A percentile compares a stretch with the other conserved stretches of the same genome.
Evolutionary conservation across 2,329 filamentous ascomycete species (phyloP).

Genomic region (Lasiodiplodia sp.): DNA sequence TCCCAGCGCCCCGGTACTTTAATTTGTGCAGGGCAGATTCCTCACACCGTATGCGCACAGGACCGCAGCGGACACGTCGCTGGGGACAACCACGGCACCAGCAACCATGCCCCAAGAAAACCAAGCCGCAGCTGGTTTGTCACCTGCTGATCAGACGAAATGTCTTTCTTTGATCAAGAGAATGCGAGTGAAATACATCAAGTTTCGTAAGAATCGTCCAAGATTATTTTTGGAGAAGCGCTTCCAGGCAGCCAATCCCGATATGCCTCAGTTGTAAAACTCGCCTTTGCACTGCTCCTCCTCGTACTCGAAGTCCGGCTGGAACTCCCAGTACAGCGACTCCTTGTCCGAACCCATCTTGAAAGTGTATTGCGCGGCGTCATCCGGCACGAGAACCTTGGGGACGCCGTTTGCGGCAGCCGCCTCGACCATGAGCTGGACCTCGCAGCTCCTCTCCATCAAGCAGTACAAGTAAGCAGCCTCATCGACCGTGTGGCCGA

Average conservation of each 20-base stretch:
- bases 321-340: constrained; percentile 59
- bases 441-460: constrained; percentile 72
- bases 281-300: constrained; percentile 34
- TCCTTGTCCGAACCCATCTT: constrained; percentile 57
- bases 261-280: constrained; percentile 16
- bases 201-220: not conserved
- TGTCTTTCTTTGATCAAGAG: not conserved
- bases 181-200: not conserved
- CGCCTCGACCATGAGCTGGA: constrained; percentile 73
- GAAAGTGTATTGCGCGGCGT: constrained; percentile 63
- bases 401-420: constrained; percentile 60
- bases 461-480: constrained; percentile 74
- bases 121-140: not conserved
- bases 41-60: not conserved
- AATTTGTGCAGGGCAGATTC: constrained; percentile 3
- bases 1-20: not conserved
- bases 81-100: not conserved
- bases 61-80: not conserved
- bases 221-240: not conserved
- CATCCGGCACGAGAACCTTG: constrained; percentile 63
- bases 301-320: constrained; percentile 54
- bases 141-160: not conserved
- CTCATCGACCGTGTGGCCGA: constrained; percentile 76
- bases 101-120: not conserved
- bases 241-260: not conserved